Percentiles rank a stretch among this genome's conserved stretches.
Conservation (phyloP, 1,284 basidiomycete species). For the Melampsora larici-populina region DNA sequence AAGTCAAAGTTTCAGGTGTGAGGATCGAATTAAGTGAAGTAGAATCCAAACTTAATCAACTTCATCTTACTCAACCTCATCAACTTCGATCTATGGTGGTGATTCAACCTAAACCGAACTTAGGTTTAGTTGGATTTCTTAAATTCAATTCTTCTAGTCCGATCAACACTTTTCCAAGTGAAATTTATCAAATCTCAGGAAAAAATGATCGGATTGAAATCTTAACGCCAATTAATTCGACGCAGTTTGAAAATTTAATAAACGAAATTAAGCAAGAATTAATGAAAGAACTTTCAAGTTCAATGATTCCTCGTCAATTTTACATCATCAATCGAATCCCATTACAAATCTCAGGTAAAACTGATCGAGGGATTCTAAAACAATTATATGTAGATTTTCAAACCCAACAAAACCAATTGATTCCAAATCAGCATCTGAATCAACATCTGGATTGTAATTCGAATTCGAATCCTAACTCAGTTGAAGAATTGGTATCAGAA, state of each 20-base stretch:
- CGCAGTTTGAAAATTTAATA: conserved; percentile 41
- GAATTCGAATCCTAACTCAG: background rate
- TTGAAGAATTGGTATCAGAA: conserved; percentile 42
- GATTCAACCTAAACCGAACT: conserved; percentile 45
- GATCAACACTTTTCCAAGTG: conserved; percentile 43
- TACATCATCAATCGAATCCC: conserved; percentile 46
- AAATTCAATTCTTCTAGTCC: background rate
- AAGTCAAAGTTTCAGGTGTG: conserved; percentile 49
- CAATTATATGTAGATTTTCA: conserved; percentile 37
- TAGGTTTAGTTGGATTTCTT: conserved; percentile 45
- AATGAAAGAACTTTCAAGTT: conserved; percentile 42
- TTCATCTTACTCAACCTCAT: conserved; percentile 19
- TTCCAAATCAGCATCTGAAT: background rate
- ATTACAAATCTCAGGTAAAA: conserved; percentile 48
- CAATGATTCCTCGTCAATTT: conserved; percentile 49
- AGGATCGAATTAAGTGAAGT: conserved; percentile 50
- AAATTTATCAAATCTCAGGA: conserved; percentile 2
- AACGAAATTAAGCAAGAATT: conserved; percentile 39
- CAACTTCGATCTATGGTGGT: conserved; percentile 46
- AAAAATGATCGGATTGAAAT: background rate
- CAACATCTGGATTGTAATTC: background rate
- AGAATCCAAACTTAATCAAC: conserved; percentile 46
- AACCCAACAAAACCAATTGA: conserved; percentile 5
- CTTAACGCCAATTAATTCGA: background rate
- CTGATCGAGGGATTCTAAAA: conserved; percentile 46